Conservation (phyloP, 352 stramenopile genomes). For the Phytophthora macrochlamydospora region DNA sequence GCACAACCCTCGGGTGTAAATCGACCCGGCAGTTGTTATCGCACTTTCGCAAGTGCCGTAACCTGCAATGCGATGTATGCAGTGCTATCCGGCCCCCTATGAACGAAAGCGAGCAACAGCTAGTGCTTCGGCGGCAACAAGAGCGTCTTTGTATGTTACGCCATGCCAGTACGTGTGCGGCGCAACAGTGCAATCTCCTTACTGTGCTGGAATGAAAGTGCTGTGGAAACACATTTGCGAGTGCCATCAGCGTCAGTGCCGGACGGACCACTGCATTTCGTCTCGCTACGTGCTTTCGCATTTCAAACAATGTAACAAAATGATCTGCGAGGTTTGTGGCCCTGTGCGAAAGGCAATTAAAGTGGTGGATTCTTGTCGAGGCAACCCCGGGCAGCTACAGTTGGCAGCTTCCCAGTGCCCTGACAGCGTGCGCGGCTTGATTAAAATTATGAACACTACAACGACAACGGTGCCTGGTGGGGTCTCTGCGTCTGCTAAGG, state of each 20-base stretch:
- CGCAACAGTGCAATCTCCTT: constrained; percentile 73
- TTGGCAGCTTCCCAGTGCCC: constrained; percentile 68
- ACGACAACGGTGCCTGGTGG: constrained; percentile 17
- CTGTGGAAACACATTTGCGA: constrained; percentile 93
- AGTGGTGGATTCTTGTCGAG: constrained; percentile 84
- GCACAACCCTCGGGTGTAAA: constrained; percentile 88
- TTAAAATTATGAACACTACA: constrained; percentile 91
- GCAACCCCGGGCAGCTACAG: constrained; percentile 76
- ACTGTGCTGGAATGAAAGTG: constrained; percentile 89
- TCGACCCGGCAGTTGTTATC: constrained; percentile 86
- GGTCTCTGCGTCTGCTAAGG: constrained; percentile 17
- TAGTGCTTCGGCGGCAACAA: constrained; percentile 85
- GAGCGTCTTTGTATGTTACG: constrained; percentile 88
- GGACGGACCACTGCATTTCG: constrained; percentile 89
- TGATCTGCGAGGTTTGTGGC: constrained; percentile 90
- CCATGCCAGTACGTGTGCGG: constrained; percentile 81
- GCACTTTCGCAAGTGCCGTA: constrained; percentile 88
- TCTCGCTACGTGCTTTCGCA: constrained; percentile 89
- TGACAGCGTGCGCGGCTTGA: constrained; percentile 77
- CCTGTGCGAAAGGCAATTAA: constrained; percentile 89
- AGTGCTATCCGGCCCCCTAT: constrained; percentile 88
- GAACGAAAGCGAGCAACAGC: constrained; percentile 86
- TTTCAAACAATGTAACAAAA: constrained; percentile 92
- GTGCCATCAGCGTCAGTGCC: constrained; percentile 87
- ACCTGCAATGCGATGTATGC: constrained; percentile 88